Evolutionary conservation across 192 early-diverging fungal genomes (phyloP).

Genomic region (Diversispora eburnea): DNA sequence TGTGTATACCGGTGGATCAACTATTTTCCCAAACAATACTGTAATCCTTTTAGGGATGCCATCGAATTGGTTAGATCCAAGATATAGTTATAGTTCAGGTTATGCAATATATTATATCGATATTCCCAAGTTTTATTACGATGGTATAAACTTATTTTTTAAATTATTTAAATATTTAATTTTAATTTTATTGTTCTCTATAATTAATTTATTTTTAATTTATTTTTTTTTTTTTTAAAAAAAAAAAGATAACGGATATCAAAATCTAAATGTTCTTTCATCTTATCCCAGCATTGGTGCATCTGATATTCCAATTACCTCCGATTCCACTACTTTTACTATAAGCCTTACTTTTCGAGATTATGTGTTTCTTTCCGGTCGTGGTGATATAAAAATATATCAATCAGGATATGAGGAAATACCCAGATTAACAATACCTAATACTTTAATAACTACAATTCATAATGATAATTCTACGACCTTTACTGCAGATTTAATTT

Average conservation of each 20-base stretch:
- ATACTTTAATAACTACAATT: neutral
- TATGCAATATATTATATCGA: neutral
- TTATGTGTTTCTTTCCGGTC: neutral
- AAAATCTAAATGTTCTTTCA: neutral
- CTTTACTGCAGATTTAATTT: neutral
- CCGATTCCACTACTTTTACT: neutral
- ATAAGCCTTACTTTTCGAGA: neutral
- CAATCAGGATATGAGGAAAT: neutral
- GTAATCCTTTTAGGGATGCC: neutral
- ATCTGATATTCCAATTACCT: neutral
- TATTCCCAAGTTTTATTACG: neutral
- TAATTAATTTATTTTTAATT: too few relatives aligned
- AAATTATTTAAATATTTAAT: too few relatives aligned
- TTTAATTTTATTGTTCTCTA: too few relatives aligned
- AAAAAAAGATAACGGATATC: slow-evolving; percentile 5
- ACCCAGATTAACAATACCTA: neutral
- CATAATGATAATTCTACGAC: neutral
- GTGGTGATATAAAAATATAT: neutral
- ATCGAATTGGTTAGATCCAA: neutral
- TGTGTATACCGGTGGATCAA: neutral
- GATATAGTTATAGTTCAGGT: neutral
- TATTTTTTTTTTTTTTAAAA: too few relatives aligned
- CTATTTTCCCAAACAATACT: neutral
- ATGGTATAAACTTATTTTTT: neutral
- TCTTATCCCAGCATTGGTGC: neutral